Evolutionary conservation across 495 filamentous ascomycete species (phyloP), one percentile per base, ranked within the genome.

Genomic region (Cladorrhinum samala): DNA sequence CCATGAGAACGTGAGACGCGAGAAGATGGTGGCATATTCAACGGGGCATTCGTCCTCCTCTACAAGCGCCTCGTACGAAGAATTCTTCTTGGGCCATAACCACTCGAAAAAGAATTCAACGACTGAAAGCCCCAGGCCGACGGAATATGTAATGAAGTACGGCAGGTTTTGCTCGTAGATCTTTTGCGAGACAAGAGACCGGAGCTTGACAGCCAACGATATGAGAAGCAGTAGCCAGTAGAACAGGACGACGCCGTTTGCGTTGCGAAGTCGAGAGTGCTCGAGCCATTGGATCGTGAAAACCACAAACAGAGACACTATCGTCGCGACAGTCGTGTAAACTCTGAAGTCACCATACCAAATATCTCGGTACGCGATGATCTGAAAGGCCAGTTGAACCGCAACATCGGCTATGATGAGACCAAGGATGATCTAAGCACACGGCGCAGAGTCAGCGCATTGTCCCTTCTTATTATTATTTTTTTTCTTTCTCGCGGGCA

Each of bases 171-270:
- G 71, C 17, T 75, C 59, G 62, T 88, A 87, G 36, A 86, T 69
- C 57, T 88, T 74, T 57, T 91, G 87, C 16, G 87, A 80, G 52
- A 96, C 77, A 46, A 95, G 77, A 3, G 93, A 95, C 46, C 90
- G 88, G 46, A 96, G 75, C 72, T 96, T 96, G 62, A 99, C 79
- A 17, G 77, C 82, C 60, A 85, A 85, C 9, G 81, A 81, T 64
- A 95, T 86, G 54, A 92, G 73, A 49, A 96, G 83, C 60, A 95
- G 84, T 7, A 95, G 77, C 94, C 94, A 99, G 77, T 93, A 99
- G 69, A 96, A 91, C 40, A 99, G 74, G 16, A 94, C 91, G 18
- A 96, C 88, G 5, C 89, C 92, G 66, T 95, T 95, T 20, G 94
- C 84, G 64, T 93, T 87, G 23, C 91, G 82, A 58, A 88, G 87